Base-by-base conservation (phyloP, 2,329 filamentous ascomycete species). In the Fonsecaea monophora region DNA sequence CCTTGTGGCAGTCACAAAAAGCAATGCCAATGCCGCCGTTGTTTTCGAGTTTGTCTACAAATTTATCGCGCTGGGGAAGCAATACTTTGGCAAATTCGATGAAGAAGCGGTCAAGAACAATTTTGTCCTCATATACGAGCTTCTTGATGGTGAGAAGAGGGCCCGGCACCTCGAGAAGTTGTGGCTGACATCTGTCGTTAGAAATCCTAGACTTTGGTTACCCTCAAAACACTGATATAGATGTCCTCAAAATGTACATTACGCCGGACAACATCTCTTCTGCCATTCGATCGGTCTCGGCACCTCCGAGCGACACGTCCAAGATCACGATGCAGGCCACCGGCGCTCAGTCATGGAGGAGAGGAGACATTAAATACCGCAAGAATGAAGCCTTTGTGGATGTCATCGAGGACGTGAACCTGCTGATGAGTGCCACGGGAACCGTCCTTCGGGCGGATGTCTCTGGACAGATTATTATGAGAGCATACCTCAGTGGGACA, bases 61-160 rank as follows among this genome's bases (percentile, higher is more conserved):
- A 74, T 83, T 99, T 75, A 92, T 97, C 72, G 87, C 90, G 76
- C 84, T 99, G 71, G 95, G 95, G 50, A 93, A 92, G 82, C 92
- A 93, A 65, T 99, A 99, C 81, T 99, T 99, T 85, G 94, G 92
- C 77, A 98, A 98, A 81, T 97, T 99, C 77, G 95, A 99, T 77
- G 95, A 99, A 84, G 95, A 99, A 82, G 94, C 95, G 65, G 94
- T 99, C 74, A 99, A 99, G 89, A 98, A 97, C 82, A 99, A 99
- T 83, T 99, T 99, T 82, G 95, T 99, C 71, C 85, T 99, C 72
- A 93, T 99, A 45, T 99, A 99, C 80, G 95, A 99, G 85, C 86
- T 99, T 65, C 83, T 99, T 64, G 95, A 99, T 79, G 92, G 92
- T 95, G 77, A 70, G 82, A 76, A 48, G 6, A 25, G 3, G 3